phyloP scores from a whole-genome alignment of 441 rosid genomes.

The Arabidopsis lyrata region DNA sequence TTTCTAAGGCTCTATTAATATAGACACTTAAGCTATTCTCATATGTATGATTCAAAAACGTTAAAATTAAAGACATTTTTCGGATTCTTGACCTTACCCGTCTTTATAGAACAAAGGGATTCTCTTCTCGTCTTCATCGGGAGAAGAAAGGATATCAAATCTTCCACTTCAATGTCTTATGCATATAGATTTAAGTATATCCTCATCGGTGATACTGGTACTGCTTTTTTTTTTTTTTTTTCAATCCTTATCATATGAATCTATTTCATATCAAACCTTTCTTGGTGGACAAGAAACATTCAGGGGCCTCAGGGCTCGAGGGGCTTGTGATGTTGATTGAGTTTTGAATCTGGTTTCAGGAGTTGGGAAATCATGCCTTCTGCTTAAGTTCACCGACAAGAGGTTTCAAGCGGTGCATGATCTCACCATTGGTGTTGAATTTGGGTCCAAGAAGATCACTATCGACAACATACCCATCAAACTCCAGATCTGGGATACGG shows the following conservation, averaged over 20 bases:
- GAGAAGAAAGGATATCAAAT: not conserved
- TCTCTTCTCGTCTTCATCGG: conserved; percentile 5
- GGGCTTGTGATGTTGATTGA: conserved; percentile 11
- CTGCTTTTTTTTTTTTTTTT: not conserved
- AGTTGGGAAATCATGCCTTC: conserved; percentile 94
- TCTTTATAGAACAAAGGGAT: not conserved
- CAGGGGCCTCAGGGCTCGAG: not conserved
- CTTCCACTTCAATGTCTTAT: conserved; percentile 66
- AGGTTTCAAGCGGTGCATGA: conserved; percentile 96
- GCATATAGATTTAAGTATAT: conserved; percentile 94
- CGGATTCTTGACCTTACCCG: conserved; percentile 1
- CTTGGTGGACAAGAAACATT: conserved; percentile 20
- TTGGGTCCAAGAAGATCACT: conserved; percentile 94
- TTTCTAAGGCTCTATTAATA: not conserved
- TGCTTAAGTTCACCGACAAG: conserved; percentile 90
- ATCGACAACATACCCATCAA: conserved; percentile 92
- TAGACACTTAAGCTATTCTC: conserved; percentile 6
- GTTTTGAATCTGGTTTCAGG: conserved; percentile 51
- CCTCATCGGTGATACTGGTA: conserved; percentile 98
- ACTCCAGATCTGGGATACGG: conserved; percentile 99
- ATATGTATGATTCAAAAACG: not conserved
- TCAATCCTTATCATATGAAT: not conserved
- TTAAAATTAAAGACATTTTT: not conserved
- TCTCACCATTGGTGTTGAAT: conserved; percentile 91
- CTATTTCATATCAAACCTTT: not conserved